A percentile compares a stretch with the other conserved stretches of the same genome.
These are phyloP conservation scores for Rubia balearica DNA, from an alignment of 305 asterid species.

Conservation along the genomic window DNA sequence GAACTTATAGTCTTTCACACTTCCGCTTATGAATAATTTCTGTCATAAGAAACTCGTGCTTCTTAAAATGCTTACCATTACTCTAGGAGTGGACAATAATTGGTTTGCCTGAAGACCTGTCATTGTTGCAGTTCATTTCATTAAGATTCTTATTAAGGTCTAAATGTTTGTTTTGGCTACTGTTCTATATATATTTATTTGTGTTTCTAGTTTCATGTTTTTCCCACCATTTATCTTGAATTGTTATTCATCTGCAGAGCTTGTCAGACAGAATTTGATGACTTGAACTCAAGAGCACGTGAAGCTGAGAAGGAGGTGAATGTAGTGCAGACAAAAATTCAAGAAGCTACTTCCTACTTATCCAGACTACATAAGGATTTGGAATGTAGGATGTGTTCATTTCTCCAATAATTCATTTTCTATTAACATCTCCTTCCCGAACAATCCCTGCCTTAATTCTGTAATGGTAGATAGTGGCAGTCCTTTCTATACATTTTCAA, in stretches of 20 bases:
- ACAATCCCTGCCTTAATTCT: not conserved
- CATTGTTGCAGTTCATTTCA: not conserved
- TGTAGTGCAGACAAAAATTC: conserved; percentile 57
- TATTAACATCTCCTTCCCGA: not conserved
- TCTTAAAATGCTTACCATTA: not conserved
- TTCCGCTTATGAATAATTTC: not conserved
- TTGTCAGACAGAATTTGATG: conserved; percentile 63
- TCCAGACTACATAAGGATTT: conserved; percentile 65
- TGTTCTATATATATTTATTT: not conserved
- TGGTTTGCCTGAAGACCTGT: not conserved
- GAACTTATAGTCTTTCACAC: not conserved
- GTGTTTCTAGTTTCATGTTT: not conserved
- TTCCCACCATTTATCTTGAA: conserved; percentile 9
- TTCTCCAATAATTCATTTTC: conserved; percentile 8
- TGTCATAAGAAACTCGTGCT: not conserved
- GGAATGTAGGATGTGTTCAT: conserved; percentile 58
- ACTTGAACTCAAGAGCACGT: conserved; percentile 60
- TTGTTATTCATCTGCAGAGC: conserved; percentile 48
- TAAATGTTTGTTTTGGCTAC: not conserved
- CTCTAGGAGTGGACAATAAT: not conserved
- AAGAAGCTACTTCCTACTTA: conserved; percentile 66
- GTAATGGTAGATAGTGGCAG: not conserved
- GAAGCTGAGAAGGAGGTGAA: conserved; percentile 87
- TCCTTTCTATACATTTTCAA: not conserved
- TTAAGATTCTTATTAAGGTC: not conserved